Evolutionary conservation across 2,329 filamentous ascomycete genomes (phyloP).

Genomic region (Ceratocystiopsis sp.): DNA sequence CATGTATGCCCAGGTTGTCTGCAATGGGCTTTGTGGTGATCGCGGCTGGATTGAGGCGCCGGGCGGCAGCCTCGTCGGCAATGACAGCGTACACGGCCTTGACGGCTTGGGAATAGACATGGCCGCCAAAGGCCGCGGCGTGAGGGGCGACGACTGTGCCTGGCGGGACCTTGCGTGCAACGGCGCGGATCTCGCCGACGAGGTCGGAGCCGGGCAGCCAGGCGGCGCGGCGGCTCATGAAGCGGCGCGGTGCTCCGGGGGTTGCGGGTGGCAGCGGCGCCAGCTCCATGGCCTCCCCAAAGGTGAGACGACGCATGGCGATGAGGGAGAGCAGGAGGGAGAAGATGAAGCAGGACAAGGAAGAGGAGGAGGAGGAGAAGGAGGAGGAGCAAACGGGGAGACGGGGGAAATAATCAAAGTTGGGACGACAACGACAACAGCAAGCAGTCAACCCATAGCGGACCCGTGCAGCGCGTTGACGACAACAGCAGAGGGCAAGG

Average conservation of each 20-base stretch:
- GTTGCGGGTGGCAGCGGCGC: conserved; percentile 13
- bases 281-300: conserved; percentile 20
- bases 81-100: conserved; percentile 20
- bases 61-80: conserved; percentile 11
- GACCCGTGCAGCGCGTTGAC: too few species aligned
- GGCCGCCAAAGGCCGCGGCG: conserved; percentile 22
- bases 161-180: neutral
- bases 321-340: too few species aligned
- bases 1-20: conserved; percentile 18
- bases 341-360: too few species aligned
- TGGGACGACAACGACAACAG: too few species aligned
- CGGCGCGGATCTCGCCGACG: neutral
- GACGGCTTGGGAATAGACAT: conserved; percentile 26
- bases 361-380: too few species aligned
- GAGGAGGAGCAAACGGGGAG: too few species aligned
- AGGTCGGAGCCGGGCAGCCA: conserved; percentile 19
- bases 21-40: neutral
- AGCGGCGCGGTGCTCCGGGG: conserved; percentile 7
- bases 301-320: conserved; percentile 14
- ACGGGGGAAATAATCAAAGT: too few species aligned
- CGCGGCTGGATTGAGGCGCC: neutral
- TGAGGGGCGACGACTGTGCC: conserved; percentile 3
- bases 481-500: too few species aligned
- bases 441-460: too few species aligned
- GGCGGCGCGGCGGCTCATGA: conserved; percentile 18